phyloP scores from a whole-genome alignment of 140 eudicot genomes.

The Bidens hawaiensis region DNA sequence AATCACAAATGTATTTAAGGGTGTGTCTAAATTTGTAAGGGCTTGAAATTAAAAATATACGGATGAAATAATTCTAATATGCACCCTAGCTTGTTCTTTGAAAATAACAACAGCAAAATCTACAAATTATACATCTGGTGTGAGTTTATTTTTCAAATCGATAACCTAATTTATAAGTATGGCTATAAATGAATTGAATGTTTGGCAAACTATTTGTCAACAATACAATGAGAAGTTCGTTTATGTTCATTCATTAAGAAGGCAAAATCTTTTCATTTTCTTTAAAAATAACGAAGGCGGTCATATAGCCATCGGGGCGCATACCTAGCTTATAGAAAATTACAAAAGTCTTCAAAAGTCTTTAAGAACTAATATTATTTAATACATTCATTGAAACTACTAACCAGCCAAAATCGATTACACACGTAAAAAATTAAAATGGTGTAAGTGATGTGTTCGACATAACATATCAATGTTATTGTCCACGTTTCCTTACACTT shows the following conservation, averaged over 20 bases:
- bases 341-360: neutral
- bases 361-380: neutral
- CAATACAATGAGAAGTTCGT: too few species aligned
- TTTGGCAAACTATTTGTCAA: too few species aligned
- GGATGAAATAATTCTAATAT: neutral
- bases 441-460: neutral
- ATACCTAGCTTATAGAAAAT: neutral
- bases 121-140: too few species aligned
- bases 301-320: too few species aligned
- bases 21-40: neutral
- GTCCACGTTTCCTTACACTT: neutral
- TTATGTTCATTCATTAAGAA: too few species aligned
- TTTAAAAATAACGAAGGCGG: neutral
- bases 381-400: neutral
- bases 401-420: neutral
- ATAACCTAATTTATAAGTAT: too few species aligned
- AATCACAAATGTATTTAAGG: neutral
- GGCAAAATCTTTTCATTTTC: neutral
- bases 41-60: neutral
- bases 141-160: too few species aligned
- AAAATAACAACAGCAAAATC: too few species aligned
- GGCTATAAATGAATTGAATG: too few species aligned
- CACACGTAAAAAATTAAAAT: neutral
- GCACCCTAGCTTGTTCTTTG: too few species aligned
- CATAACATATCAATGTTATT: neutral